Evolutionary conservation across 495 filamentous ascomycete species (phyloP).

Genomic region (Mycothermus thermophilus): DNA sequence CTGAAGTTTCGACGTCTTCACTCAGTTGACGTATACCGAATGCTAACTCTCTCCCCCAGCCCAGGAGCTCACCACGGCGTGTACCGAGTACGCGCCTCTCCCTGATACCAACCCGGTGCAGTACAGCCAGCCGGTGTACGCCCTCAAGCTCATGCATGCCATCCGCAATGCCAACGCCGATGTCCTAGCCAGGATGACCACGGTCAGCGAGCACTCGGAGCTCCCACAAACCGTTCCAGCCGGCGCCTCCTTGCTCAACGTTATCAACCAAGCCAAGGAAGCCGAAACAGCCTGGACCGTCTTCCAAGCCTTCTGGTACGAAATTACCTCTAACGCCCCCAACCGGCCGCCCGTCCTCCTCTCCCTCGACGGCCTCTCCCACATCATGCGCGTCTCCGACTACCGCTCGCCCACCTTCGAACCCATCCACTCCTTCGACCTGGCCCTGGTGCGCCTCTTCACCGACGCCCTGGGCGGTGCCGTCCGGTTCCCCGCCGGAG

Average conservation of each 20-base stretch:
- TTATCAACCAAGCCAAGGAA: conserved; percentile 60
- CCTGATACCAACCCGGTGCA: conserved; percentile 37
- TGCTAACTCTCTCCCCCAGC: conserved; percentile 33
- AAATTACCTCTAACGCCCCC: conserved; percentile 45
- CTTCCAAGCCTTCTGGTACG: conserved; percentile 68
- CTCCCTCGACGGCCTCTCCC: conserved; percentile 59
- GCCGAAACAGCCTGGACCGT: conserved; percentile 63
- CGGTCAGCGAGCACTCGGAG: conserved; percentile 47
- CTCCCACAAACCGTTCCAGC: conserved; percentile 41
- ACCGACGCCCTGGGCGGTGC: conserved; percentile 50
- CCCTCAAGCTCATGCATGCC: conserved; percentile 51
- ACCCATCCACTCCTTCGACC: conserved; percentile 74
- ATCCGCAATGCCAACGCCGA: conserved; percentile 59
- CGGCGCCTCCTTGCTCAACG: conserved; percentile 49
- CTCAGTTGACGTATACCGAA: neutral
- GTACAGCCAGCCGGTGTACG: conserved; percentile 69
- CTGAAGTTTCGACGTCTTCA: too few species aligned
- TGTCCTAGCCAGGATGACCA: conserved; percentile 43
- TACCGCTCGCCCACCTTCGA: conserved; percentile 57
- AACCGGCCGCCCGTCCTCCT: conserved; percentile 69
- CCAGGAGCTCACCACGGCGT: conserved; percentile 63
- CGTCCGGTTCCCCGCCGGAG: conserved; percentile 54
- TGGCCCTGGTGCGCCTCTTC: conserved; percentile 65
- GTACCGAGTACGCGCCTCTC: conserved; percentile 66
- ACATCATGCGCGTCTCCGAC: conserved; percentile 59